Evolutionary conservation across 2,329 filamentous ascomycete genomes (phyloP).

Genomic region (Aspergillus sp.): DNA sequence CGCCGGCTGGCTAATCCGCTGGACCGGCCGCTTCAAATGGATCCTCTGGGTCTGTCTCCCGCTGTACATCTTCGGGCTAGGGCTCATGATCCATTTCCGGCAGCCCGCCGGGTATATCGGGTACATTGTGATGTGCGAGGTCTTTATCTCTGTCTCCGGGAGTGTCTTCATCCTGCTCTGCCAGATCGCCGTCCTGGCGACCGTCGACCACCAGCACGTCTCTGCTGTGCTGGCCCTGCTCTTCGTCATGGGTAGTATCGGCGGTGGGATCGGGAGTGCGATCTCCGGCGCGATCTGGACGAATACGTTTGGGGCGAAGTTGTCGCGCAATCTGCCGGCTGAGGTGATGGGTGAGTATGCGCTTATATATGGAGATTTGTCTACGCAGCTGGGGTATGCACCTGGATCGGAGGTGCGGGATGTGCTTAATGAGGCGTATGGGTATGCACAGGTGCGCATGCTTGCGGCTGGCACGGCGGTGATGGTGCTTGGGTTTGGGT

Average conservation of each 20-base stretch:
- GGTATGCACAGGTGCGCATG: slow-evolving; percentile 54
- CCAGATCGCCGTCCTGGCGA: slow-evolving; percentile 57
- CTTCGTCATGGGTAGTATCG: slow-evolving; percentile 56
- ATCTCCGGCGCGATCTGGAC: slow-evolving; percentile 64
- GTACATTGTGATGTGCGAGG: slow-evolving; percentile 59
- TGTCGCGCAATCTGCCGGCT: slow-evolving; percentile 27
- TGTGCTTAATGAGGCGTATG: slow-evolving; percentile 62
- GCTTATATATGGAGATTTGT: slow-evolving; percentile 12
- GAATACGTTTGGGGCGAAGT: slow-evolving; percentile 51
- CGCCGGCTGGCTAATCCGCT: slow-evolving; percentile 52
- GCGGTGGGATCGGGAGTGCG: slow-evolving; percentile 54
- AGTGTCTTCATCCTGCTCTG: slow-evolving; percentile 54
- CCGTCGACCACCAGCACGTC: slow-evolving; percentile 56
- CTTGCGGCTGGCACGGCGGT: slow-evolving; percentile 50
- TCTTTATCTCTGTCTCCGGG: slow-evolving; percentile 58
- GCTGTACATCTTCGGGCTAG: slow-evolving; percentile 53
- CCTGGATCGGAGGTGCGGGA: slow-evolving; percentile 47
- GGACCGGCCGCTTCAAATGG: slow-evolving; percentile 55
- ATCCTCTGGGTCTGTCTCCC: slow-evolving; percentile 55
- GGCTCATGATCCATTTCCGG: slow-evolving; percentile 60
- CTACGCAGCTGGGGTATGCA: slow-evolving; percentile 28
- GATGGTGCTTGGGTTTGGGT: slow-evolving; percentile 45
- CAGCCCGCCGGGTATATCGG: slow-evolving; percentile 47
- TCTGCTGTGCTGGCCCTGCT: slow-evolving; percentile 57
- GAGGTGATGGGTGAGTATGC: slow-evolving; percentile 5